Percentiles rank a stretch among this genome's conserved stretches.
Evolutionary conservation across 164 flowering plant genomes (phyloP).

Genomic region (Taxillus chinensis): DNA sequence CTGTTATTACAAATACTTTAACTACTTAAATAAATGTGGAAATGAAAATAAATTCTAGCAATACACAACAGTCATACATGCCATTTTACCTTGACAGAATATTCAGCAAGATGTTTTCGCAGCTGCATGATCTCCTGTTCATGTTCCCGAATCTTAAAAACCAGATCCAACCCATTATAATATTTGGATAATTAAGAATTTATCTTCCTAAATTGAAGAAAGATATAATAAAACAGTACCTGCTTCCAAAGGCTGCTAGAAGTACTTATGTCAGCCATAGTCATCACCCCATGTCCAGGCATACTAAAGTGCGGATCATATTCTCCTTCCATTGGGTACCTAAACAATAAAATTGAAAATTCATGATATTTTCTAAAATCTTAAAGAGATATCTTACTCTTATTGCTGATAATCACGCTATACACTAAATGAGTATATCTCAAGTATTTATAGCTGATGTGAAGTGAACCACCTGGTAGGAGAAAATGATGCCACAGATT

Average conservation of each 20-base stretch:
- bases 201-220: background rate
- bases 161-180: slow-evolving; percentile 37
- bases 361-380: background rate
- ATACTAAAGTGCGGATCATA: slow-evolving; percentile 32
- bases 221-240: slow-evolving; percentile 25
- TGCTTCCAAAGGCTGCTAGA: slow-evolving; percentile 49
- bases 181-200: slow-evolving; percentile 2
- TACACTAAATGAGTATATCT: background rate
- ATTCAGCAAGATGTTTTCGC: slow-evolving; percentile 73
- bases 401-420: background rate
- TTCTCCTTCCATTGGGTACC: slow-evolving; percentile 51
- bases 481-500: slow-evolving; percentile 47
- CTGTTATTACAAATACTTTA: slow-evolving; percentile 22
- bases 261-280: slow-evolving; percentile 44
- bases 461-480: slow-evolving; percentile 40
- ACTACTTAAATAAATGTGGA: background rate
- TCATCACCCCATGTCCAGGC: slow-evolving; percentile 48
- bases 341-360: slow-evolving; percentile 9
- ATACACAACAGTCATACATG: background rate
- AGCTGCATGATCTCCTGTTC: slow-evolving; percentile 81
- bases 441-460: background rate
- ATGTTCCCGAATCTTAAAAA: slow-evolving; percentile 52
- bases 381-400: background rate
- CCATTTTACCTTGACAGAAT: slow-evolving; percentile 53
- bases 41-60: background rate